These are phyloP conservation scores for Cystobasidium slooffiae DNA, from an alignment of 1,284 basidiomycete genomes.

Conservation along the genomic window DNA sequence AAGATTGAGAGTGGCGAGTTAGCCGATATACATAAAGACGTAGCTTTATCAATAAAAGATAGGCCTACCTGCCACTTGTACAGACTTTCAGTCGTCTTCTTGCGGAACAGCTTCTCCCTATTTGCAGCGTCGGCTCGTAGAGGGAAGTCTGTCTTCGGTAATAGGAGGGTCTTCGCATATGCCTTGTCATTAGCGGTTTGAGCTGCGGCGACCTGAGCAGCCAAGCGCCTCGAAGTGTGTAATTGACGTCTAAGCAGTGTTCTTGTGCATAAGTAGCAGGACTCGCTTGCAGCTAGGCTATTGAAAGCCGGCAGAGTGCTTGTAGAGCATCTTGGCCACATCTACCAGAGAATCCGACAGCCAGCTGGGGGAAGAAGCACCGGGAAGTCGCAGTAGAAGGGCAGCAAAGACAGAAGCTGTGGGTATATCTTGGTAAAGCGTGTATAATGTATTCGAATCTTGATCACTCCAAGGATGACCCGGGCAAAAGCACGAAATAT, in stretches of 20 bases:
- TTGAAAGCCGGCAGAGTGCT: not conserved
- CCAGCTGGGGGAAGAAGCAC: not conserved
- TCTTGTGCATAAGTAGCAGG: not conserved
- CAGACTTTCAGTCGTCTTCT: constrained; percentile 72
- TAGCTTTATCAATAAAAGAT: not conserved
- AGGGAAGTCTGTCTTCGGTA: constrained; percentile 83
- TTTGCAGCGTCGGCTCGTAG: constrained; percentile 72
- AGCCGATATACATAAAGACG: not conserved
- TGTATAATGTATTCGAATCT: not conserved
- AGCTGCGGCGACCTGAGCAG: not conserved
- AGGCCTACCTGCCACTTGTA: constrained; percentile 84
- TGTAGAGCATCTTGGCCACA: constrained; percentile 15
- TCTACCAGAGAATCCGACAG: not conserved
- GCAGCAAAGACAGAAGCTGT: not conserved
- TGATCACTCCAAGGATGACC: constrained; percentile 4
- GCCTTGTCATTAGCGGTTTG: constrained; percentile 25
- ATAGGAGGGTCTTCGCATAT: constrained; percentile 65
- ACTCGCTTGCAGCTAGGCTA: constrained; percentile 3
- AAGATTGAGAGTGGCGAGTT: constrained; percentile 5
- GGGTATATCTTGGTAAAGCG: not conserved
- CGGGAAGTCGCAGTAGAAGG: too few species aligned
- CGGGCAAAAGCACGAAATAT: not conserved
- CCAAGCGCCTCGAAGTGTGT: constrained; percentile 3
- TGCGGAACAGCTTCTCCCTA: constrained; percentile 67
- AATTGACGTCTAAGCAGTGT: constrained; percentile 7